Evolutionary conservation across 106 monocot genomes (phyloP), one percentile per base, ranked within the genome.

Genomic region (Platanthera zijinensis): DNA sequence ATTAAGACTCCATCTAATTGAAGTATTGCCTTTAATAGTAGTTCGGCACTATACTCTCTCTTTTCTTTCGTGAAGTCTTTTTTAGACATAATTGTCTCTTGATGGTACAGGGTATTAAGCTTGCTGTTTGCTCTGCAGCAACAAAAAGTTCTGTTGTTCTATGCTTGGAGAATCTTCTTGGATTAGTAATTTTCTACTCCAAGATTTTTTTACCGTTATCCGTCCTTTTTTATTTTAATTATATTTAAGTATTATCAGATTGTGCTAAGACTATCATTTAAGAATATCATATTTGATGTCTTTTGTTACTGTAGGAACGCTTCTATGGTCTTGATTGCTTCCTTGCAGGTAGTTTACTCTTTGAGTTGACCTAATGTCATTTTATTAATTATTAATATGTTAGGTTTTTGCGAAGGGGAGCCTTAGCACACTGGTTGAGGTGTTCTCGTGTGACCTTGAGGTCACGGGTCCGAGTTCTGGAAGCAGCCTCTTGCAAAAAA

Each of bases 41-140:
- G 17, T 61, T 3, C 17, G 6, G n/a, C 12, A 61, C 12, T n/a
- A n/a, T 61, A 7, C 61, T 2, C 9, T 61, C 7, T 17, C 14
- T 61, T 61, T 61, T 18, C 61, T 61, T 61, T n/a, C n/a, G n/a
- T n/a, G n/a, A n/a, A n/a, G n/a, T 25, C 12, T 4, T 45, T 7
- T n/a, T 67, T 32, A 74, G 64, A 62, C 61, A 49, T 21, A 30
- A 48, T 30, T 63, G 81, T 3, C 50, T 77, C 69, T 75, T 76
- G 15, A 76, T 59, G 48, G 15, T 78, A 22, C 68, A 97, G 96
- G 93, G 96, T 79, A 89, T 97, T 46, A 91, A 86, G 64, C 81
- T 94, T 82, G 88, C 97, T 77, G 97, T 99, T 76, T 99, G 97
- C 73, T 99, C 97, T 76, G 97, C 94, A 19, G 97, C 97, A 71